These are phyloP conservation scores for Trichoderma guizhouense DNA, from an alignment of 2,329 filamentous ascomycete genomes.

Conservation along the genomic window DNA sequence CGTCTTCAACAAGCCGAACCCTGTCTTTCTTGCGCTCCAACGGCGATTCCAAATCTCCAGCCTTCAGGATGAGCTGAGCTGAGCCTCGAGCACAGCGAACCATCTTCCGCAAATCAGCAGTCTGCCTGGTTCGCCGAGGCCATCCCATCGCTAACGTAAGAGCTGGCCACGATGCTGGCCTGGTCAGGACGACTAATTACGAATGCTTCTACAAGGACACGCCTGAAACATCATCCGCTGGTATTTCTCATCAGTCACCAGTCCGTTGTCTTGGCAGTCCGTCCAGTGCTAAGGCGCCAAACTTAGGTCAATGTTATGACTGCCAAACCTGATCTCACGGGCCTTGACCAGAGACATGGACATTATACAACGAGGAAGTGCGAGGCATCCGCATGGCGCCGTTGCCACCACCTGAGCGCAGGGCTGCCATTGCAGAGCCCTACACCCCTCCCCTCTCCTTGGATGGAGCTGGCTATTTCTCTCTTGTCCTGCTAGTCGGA, in stretches of 20 bases:
- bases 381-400: not conserved
- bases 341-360: not conserved
- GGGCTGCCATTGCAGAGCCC: slow-evolving; percentile 6
- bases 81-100: not conserved
- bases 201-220: not conserved
- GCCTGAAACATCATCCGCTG: slow-evolving; percentile 8
- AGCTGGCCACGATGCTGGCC: not conserved
- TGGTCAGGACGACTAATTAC: not conserved
- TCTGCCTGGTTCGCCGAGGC: slow-evolving; percentile 2
- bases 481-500: not conserved
- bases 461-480: not conserved
- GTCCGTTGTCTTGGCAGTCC: not conserved
- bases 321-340: not conserved
- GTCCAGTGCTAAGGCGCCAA: not conserved
- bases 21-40: not conserved
- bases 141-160: not conserved
- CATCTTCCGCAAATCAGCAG: not conserved
- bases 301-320: not conserved
- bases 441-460: slow-evolving; percentile 9
- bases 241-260: not conserved
- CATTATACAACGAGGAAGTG: not conserved
- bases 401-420: not conserved
- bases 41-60: not conserved
- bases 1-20: not conserved
- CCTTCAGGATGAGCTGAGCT: not conserved